Evolutionary conservation across 2,329 filamentous ascomycete species (phyloP).

Genomic region (Metarhizium rileyi): DNA sequence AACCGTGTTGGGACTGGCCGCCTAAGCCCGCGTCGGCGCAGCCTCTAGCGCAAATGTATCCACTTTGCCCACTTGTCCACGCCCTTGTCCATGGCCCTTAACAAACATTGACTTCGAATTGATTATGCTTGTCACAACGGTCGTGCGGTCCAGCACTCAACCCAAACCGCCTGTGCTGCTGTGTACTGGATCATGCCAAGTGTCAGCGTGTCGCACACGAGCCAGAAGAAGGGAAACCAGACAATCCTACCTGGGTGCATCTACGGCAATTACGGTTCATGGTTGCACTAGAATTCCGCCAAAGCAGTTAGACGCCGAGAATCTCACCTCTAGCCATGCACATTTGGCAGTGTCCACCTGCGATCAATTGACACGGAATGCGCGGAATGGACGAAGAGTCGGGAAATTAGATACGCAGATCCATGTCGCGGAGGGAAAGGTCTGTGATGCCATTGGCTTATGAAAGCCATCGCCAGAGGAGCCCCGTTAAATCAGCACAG

Average conservation of each 20-base stretch:
- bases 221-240: background rate
- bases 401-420: conserved; percentile 5
- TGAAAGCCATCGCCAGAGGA: background rate
- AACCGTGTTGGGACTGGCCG: conserved; percentile 21
- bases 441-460: background rate
- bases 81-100: too few species aligned
- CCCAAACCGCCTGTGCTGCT: too few species aligned
- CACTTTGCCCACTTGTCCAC: too few species aligned
- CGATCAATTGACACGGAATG: conserved; percentile 1
- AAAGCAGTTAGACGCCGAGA: background rate
- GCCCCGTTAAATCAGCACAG: background rate
- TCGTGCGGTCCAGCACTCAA: too few species aligned
- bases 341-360: background rate
- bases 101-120: too few species aligned
- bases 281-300: background rate
- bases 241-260: background rate
- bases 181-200: background rate
- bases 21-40: background rate
- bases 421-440: background rate
- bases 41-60: background rate
- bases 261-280: background rate
- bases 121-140: too few species aligned
- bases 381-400: background rate
- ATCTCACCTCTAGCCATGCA: background rate
- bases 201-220: background rate